Conservation (phyloP, 192 early-diverging fungal species). For the Blastocladiella britannica region DNA sequence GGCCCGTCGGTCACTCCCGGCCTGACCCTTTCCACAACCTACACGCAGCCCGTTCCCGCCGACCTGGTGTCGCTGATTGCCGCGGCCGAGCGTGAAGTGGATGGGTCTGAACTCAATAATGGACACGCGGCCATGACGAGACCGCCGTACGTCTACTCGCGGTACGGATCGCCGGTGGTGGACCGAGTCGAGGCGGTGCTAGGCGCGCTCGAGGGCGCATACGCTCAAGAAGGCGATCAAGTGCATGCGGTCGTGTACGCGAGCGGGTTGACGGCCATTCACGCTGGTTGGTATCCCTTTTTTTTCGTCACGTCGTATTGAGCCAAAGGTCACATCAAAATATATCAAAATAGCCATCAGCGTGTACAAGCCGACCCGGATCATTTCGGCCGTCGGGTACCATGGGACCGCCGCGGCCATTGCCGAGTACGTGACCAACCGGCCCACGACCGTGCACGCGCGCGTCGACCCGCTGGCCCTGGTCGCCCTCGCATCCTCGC, state of each 20-base stretch:
- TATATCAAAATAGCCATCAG: no score
- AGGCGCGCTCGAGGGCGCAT: slow-evolving; percentile 22
- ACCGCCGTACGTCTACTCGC: slow-evolving; percentile 26
- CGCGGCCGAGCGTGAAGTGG: slow-evolving; percentile 12
- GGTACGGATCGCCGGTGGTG: slow-evolving; percentile 17
- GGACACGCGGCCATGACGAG: no score
- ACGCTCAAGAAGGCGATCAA: slow-evolving; percentile 6
- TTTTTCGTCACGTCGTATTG: no score
- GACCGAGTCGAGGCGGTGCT: slow-evolving; percentile 31
- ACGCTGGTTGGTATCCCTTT: no score
- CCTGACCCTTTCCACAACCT: not conserved
- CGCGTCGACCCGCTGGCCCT: no score
- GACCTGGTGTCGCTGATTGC: slow-evolving; percentile 30
- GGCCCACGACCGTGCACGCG: no score
- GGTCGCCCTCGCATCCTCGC: no score
- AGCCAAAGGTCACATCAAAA: no score
- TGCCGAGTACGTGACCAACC: slow-evolving; percentile 13
- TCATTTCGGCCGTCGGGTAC: slow-evolving; percentile 13
- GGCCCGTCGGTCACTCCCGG: not conserved
- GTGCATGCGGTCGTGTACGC: slow-evolving; percentile 39
- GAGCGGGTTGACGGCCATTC: slow-evolving; percentile 32
- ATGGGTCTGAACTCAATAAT: slow-evolving; percentile 13
- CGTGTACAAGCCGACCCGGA: slow-evolving; percentile 23
- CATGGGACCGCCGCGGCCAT: slow-evolving; percentile 14
- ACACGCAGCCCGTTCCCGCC: slow-evolving; percentile 7